Evolutionary conservation across 768 basidiomycete genomes (phyloP), one percentile per base, ranked within the genome.

Genomic region (Pluteus cervinus): DNA sequence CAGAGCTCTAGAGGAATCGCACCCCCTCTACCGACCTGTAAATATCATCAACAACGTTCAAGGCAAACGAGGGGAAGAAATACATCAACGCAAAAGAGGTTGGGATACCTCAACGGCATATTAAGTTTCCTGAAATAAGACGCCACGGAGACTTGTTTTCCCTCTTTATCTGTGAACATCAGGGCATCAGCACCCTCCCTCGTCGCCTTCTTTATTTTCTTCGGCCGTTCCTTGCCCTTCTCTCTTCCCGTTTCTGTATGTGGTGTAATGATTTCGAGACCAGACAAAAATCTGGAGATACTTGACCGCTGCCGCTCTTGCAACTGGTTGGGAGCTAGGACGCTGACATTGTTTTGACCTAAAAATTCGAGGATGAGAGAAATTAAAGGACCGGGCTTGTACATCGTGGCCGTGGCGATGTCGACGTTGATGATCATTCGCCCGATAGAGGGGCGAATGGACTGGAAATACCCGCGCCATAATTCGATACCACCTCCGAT

Each of bases 401-500:
- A 87, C 80, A 89, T 84, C 18, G 78, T 71, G 0, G 79, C 86
- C 0, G 85, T 84, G 0, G 79, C 76, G 32, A 86, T 83, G 43
- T 89, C 86, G 45, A 89, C 69, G 41, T 88, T 89, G 46, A 88
- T 63, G 18, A 86, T 55, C 48, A 89, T 71, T 0, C 62, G 61
- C 0, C 76, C 76, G 12, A 78, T 67, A 0, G 73, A 74, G 3
- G 86, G 85, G 15, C 86, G 69, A 9, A 86, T 70, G 0, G 81
- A 83, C 52, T 88, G 86, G 58, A 89, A 88, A 39, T 83, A 86
- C 0, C 86, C 86, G 3, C 86, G 69, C 84, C 84, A 85, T 0
- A 86, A 66, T 10, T 76, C 69, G 3, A 89, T 65, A 0, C 87
- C 86, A 0, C 55, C 51, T 1, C 84, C 81, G 17, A 86, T 65